Evolutionary conservation across 2,329 filamentous ascomycete species (phyloP).

Genomic region (Apiospora kogelbergensis): DNA sequence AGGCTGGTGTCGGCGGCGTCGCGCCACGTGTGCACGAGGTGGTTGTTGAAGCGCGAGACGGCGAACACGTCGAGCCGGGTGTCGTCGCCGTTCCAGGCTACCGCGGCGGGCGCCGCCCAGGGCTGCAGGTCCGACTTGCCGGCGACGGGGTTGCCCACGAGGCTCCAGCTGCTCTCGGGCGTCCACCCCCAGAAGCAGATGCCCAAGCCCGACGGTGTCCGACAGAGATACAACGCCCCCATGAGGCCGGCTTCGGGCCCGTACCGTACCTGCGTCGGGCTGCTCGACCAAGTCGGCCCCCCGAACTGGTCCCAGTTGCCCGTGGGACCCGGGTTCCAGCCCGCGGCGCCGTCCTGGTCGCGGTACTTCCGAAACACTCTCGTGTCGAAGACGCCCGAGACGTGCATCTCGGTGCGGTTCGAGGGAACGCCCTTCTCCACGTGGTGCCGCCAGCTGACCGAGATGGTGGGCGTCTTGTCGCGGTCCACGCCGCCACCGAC

Average conservation of each 20-base stretch:
- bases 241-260: background rate
- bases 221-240: background rate
- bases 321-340: background rate
- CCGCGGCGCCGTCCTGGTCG: background rate
- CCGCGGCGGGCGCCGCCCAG: constrained; percentile 6
- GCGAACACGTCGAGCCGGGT: constrained; percentile 8
- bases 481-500: background rate
- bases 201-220: background rate
- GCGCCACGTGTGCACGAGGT: constrained; percentile 4
- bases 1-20: background rate
- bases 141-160: background rate
- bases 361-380: background rate
- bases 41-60: background rate
- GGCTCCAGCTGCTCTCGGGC: background rate
- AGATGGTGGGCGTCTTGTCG: background rate
- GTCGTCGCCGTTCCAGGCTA: constrained; percentile 6
- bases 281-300: background rate
- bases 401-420: background rate
- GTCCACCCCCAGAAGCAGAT: background rate
- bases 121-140: background rate
- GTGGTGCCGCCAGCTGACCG: background rate
- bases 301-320: background rate
- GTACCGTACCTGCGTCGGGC: background rate
- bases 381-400: background rate
- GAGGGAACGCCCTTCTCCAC: background rate